Evolutionary conservation across 768 basidiomycete species (phyloP), one percentile per base, ranked within the genome.

Genomic region (Sarcomyxa edulis): DNA sequence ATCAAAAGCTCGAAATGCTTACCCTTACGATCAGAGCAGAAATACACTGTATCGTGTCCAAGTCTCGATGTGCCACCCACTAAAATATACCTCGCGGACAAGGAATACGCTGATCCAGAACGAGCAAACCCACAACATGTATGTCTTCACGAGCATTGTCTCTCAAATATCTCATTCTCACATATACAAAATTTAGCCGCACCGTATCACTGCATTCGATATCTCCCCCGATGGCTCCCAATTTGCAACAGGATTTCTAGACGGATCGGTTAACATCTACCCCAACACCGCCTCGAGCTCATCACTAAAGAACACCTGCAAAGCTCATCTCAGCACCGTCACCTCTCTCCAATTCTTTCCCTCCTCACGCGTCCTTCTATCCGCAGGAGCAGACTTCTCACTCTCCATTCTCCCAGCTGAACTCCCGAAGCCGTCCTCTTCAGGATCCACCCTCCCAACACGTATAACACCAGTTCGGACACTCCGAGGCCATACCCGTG

Each of bases 341-440:
- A 72, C 72, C 2, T 67, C 69, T 15, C 56, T 82, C 19, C 67
- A 64, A 29, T 83, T 81, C 65, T 83, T 85, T 58, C 83, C 83
- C 2, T 84, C 81, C 0, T 80, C 74, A 8, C 66, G 78, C 27
- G 86, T 89, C 11, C 63, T 89, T 2, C 69, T 93, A 7, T 76
- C 84, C 5, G 67, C 78, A 0, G 77, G 82, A 1, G 72, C 73
- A 4, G 85, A 89, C 54, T 81, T 87, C 48, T 64, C 74, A 0
- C 56, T 90, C 3, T 62, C 74, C 18, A 71, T 93, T 42, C 73
- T 83, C 37, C 74, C 84, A 6, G 77, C 83, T 1, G 70, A 76
- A 4, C 66, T 69, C 5, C 57, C 60, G 8, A 51, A 54, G 10
- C 35, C 40, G 7, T 27, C 47, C 26, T 33, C 52, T 2, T 23